phyloP scores from a whole-genome alignment of 2,329 filamentous ascomycete genomes.

The Neocatenulostroma microsporum region DNA sequence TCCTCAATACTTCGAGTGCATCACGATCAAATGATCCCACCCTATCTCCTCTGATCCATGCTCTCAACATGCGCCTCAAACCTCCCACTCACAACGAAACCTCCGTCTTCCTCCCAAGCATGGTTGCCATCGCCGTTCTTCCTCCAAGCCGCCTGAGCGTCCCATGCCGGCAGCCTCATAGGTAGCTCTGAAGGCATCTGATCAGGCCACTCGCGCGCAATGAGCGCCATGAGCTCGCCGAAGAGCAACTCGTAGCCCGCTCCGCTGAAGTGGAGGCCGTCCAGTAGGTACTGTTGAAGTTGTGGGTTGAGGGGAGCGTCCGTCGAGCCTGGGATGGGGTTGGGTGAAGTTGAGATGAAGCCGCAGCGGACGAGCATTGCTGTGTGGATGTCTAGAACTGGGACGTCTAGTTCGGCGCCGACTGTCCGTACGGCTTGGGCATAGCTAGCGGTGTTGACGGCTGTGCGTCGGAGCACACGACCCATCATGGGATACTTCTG shows the following conservation, averaged over 20 bases:
- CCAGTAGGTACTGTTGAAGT: slow-evolving; percentile 45
- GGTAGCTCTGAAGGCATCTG: slow-evolving; percentile 46
- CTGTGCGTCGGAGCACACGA: slow-evolving; percentile 43
- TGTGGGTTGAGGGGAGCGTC: slow-evolving; percentile 51
- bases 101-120: no score
- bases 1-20: no score
- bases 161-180: slow-evolving; percentile 49
- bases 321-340: slow-evolving; percentile 48
- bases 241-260: slow-evolving; percentile 51
- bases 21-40: no score
- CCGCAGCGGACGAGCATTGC: slow-evolving; percentile 61
- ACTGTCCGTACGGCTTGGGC: slow-evolving; percentile 58
- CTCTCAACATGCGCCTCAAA: no score
- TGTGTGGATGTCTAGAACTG: slow-evolving; percentile 71
- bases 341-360: slow-evolving; percentile 21
- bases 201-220: slow-evolving; percentile 48
- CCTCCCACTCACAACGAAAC: no score
- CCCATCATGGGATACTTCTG: slow-evolving; percentile 9
- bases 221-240: slow-evolving; percentile 45
- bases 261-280: slow-evolving; percentile 54
- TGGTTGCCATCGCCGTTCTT: not conserved
- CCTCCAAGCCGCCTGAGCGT: slow-evolving; percentile 28
- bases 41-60: no score
- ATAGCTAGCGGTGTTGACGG: slow-evolving; percentile 54
- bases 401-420: slow-evolving; percentile 48